Percentiles rank a stretch among this genome's conserved stretches.
Evolutionary conservation across 1,284 basidiomycete species (phyloP).

Genomic region (Pyrrhoderma noxium): DNA sequence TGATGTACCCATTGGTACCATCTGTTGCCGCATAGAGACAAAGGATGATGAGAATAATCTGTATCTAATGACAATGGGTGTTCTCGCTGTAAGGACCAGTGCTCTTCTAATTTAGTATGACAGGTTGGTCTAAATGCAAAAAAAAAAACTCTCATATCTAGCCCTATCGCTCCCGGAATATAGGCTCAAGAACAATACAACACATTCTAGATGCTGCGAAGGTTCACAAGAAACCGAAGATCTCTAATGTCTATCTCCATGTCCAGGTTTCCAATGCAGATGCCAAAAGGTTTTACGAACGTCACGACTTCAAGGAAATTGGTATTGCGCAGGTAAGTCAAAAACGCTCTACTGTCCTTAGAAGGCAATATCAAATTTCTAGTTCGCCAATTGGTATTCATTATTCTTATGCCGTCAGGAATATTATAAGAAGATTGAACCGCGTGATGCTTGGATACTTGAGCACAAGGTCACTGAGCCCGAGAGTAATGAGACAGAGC

Average conservation of each 20-base stretch:
- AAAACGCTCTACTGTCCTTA: conserved; percentile 31
- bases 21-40: conserved; percentile 71
- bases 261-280: conserved; percentile 67
- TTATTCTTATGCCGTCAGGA: conserved; percentile 30
- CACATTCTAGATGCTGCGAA: conserved; percentile 56
- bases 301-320: conserved; percentile 64
- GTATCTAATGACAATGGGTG: conserved; percentile 80
- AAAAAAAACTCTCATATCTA: conserved; percentile 26
- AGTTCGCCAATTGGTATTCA: background rate
- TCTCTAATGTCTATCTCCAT: conserved; percentile 67
- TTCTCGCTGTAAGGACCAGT: conserved; percentile 59
- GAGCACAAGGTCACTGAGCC: conserved; percentile 35
- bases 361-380: background rate
- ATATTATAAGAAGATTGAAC: conserved; percentile 79
- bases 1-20: conserved; percentile 75
- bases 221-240: conserved; percentile 47
- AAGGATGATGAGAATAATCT: conserved; percentile 49
- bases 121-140: conserved; percentile 14
- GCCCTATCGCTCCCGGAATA: conserved; percentile 69
- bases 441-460: conserved; percentile 74
- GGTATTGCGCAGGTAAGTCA: conserved; percentile 23
- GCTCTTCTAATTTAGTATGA: conserved; percentile 11
- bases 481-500: conserved; percentile 2
- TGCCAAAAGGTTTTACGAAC: conserved; percentile 72
- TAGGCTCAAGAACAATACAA: conserved; percentile 64